phyloP scores from a whole-genome alignment of 148 eudicot genomes.

The Simmondsia chinensis region DNA sequence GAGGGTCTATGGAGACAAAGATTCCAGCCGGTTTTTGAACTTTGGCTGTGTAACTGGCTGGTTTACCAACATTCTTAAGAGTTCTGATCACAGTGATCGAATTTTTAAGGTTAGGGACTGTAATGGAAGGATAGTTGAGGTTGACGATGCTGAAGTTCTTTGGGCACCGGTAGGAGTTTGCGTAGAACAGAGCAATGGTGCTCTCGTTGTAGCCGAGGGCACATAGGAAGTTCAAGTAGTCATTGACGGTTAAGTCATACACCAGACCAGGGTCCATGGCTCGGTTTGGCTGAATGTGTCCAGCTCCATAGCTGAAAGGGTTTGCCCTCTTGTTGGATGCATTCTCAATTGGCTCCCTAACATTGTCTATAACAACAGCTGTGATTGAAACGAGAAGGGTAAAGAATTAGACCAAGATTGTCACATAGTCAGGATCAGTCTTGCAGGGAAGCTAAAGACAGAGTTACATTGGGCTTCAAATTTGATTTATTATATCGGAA shows the following conservation, averaged over 20 bases:
- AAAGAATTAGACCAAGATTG: not conserved
- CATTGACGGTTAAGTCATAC: conserved; percentile 42
- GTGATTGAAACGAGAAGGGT: conserved; percentile 6
- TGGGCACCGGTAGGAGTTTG: conserved; percentile 35
- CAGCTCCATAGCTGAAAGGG: conserved; percentile 78
- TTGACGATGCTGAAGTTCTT: conserved; percentile 24
- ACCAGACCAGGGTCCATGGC: conserved; percentile 91
- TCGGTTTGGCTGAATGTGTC: conserved; percentile 69
- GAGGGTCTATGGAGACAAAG: conserved; percentile 28
- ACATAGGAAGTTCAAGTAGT: conserved; percentile 65
- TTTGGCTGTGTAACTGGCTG: conserved; percentile 37
- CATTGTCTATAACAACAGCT: conserved; percentile 60
- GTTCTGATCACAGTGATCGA: conserved; percentile 47
- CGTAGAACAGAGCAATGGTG: conserved; percentile 27
- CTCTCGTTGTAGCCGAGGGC: conserved; percentile 52
- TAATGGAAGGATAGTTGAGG: conserved; percentile 82
- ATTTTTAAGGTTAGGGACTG: conserved; percentile 49
- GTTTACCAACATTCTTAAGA: conserved; percentile 62
- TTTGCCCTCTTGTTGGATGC: conserved; percentile 46
- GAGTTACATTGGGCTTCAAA: no score
- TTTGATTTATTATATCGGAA: no score
- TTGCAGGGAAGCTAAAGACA: no score
- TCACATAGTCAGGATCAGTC: no score
- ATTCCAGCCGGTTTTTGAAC: conserved; percentile 39
- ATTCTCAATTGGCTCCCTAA: conserved; percentile 38